Conservation (phyloP, 2,329 filamentous ascomycete genomes). For the Phialocephala subalpina region DNA sequence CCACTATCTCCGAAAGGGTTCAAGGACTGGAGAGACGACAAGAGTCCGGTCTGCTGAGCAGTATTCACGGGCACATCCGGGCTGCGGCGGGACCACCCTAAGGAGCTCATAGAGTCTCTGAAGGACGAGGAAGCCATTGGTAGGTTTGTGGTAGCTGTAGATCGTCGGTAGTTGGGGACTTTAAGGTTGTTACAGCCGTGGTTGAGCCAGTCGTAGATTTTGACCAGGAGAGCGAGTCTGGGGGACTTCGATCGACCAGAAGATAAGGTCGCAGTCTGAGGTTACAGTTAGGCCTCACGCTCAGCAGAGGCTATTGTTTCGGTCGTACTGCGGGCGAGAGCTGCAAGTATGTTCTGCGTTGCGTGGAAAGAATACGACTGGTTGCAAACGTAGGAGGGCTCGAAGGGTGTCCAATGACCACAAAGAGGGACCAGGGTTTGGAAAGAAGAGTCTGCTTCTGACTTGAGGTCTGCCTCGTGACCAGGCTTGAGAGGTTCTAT, state of each 20-base stretch:
- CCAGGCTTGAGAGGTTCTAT: slow-evolving; percentile 27
- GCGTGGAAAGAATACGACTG: slow-evolving; percentile 40
- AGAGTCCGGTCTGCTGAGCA: slow-evolving; percentile 72
- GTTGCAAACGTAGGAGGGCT: slow-evolving; percentile 22
- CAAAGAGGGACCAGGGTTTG: slow-evolving; percentile 31
- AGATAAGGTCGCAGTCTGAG: slow-evolving; percentile 23
- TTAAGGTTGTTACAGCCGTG: slow-evolving; percentile 29
- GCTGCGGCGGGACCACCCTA: slow-evolving; percentile 92
- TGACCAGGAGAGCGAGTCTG: slow-evolving; percentile 17
- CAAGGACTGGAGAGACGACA: slow-evolving; percentile 82
- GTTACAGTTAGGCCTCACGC: slow-evolving; percentile 2
- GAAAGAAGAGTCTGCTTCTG: slow-evolving; percentile 24
- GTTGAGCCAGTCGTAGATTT: slow-evolving; percentile 18
- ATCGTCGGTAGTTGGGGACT: slow-evolving; percentile 34
- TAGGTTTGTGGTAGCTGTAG: slow-evolving; percentile 29
- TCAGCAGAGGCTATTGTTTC: slow-evolving; percentile 15
- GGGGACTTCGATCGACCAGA: slow-evolving; percentile 25
- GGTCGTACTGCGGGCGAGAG: slow-evolving; percentile 27
- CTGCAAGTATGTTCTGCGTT: slow-evolving; percentile 44
- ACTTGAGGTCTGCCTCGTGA: slow-evolving; percentile 39
- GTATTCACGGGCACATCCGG: slow-evolving; percentile 79
- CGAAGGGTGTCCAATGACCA: slow-evolving; percentile 45
- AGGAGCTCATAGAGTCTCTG: slow-evolving; percentile 90
- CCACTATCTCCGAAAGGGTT: slow-evolving; percentile 89
- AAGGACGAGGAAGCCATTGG: slow-evolving; percentile 88